These are phyloP conservation scores for Pseudocercospora cruenta DNA, from an alignment of 2,329 filamentous ascomycete genomes.

Conservation along the genomic window DNA sequence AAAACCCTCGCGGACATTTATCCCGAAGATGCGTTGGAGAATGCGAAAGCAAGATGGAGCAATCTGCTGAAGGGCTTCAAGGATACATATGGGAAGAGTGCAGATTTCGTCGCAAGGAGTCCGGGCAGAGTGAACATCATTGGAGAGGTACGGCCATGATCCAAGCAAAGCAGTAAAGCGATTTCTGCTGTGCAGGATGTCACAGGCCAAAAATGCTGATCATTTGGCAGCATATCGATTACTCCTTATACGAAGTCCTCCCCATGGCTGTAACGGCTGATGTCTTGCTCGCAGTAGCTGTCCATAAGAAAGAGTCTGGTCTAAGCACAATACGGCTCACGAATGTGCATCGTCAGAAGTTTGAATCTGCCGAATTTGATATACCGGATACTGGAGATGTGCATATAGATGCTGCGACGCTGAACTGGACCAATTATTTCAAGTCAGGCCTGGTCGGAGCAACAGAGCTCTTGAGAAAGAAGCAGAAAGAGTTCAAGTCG, in stretches of 20 bases:
- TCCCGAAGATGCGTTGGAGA: constrained; percentile 68
- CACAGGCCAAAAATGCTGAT: constrained; percentile 13
- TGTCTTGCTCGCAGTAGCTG: constrained; percentile 78
- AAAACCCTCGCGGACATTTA: constrained; percentile 81
- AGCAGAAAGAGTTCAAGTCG: constrained; percentile 61
- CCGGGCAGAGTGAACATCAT: constrained; percentile 97
- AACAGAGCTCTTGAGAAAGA: constrained; percentile 73
- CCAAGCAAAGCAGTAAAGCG: neutral
- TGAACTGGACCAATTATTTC: constrained; percentile 99
- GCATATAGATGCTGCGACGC: constrained; percentile 76
- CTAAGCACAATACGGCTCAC: constrained; percentile 72
- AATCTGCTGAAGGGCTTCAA: constrained; percentile 72
- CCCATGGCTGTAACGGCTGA: constrained; percentile 95
- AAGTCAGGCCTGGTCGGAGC: constrained; percentile 86
- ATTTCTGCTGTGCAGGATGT: neutral
- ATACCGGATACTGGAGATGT: constrained; percentile 63
- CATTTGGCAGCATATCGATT: constrained; percentile 77
- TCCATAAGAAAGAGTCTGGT: constrained; percentile 56
- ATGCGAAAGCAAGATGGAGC: constrained; percentile 76
- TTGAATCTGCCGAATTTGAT: constrained; percentile 73
- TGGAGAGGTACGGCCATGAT: constrained; percentile 65
- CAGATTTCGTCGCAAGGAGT: constrained; percentile 84
- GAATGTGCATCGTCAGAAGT: constrained; percentile 77
- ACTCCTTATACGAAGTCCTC: constrained; percentile 92
- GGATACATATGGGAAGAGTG: constrained; percentile 67